phyloP scores from a whole-genome alignment of 208 protist genomes.

The Trypanosoma vivax region DNA sequence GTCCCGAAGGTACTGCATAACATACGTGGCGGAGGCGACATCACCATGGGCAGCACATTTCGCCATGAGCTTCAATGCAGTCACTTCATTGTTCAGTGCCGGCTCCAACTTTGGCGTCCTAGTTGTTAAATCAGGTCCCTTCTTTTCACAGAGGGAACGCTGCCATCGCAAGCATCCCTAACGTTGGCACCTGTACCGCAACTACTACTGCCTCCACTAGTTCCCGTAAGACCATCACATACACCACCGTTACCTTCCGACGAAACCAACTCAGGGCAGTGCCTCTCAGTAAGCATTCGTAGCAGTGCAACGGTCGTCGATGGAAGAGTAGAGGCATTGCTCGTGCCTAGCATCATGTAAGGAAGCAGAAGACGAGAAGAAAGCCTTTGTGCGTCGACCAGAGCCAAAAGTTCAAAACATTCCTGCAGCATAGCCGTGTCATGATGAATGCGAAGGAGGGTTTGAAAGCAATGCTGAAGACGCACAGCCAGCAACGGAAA shows the following conservation, averaged over 20 bases:
- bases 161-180: no score
- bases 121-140: no score
- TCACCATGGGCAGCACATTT: constrained; percentile 72
- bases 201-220: background rate
- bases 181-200: no score
- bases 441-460: constrained; percentile 67
- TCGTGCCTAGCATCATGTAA: constrained; percentile 62
- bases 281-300: constrained; percentile 27
- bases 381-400: constrained; percentile 29
- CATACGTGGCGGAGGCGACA: constrained; percentile 28
- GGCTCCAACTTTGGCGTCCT: constrained; percentile 7
- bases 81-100: constrained; percentile 62
- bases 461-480: constrained; percentile 79
- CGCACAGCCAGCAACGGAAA: constrained; percentile 67
- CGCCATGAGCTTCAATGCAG: constrained; percentile 60
- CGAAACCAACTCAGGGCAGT: background rate
- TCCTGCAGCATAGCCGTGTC: constrained; percentile 52
- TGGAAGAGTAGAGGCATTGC: constrained; percentile 57
- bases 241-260: background rate
- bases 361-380: constrained; percentile 56
- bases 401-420: constrained; percentile 50
- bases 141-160: no score
- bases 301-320: constrained; percentile 45
- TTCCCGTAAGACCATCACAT: background rate
- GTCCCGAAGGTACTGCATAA: constrained; percentile 32